Evolutionary conservation across 306 rosid species (phyloP).

Genomic region (Vigna hirtella): DNA sequence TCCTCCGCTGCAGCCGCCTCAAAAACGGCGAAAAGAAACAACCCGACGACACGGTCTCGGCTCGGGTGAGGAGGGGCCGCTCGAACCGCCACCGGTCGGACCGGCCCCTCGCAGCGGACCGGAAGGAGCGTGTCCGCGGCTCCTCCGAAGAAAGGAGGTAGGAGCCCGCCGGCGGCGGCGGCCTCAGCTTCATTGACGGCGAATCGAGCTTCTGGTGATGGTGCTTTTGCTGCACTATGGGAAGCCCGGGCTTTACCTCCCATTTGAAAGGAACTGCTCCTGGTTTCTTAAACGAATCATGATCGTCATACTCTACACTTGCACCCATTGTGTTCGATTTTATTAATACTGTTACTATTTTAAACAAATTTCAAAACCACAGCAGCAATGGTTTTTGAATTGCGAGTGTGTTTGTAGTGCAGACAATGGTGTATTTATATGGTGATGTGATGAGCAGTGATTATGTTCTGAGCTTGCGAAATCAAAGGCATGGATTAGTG

Average conservation of each 20-base stretch:
- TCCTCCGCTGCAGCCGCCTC: conserved; percentile 48
- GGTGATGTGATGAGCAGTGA: conserved; percentile 1
- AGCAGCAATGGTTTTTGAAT: neutral
- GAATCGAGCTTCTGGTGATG: conserved; percentile 40
- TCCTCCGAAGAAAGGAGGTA: conserved; percentile 45
- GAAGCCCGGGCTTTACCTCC: conserved; percentile 95
- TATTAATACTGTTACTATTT: neutral
- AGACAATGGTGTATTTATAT: conserved; percentile 21
- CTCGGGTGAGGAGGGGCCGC: conserved; percentile 42
- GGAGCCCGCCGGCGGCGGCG: conserved; percentile 66
- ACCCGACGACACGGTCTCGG: conserved; percentile 60
- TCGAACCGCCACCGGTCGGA: conserved; percentile 73
- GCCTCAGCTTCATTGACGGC: conserved; percentile 56
- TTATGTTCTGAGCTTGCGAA: conserved; percentile 54
- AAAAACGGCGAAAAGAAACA: conserved; percentile 80
- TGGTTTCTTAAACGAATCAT: conserved; percentile 66
- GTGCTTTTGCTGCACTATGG: conserved; percentile 51
- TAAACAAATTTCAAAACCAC: neutral
- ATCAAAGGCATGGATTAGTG: conserved; percentile 72
- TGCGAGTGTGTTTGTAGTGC: neutral
- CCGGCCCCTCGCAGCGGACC: conserved; percentile 51
- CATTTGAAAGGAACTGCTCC: conserved; percentile 93
- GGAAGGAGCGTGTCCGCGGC: conserved; percentile 51
- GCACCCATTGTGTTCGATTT: neutral
- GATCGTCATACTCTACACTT: conserved; percentile 37